Conservation (phyloP, 352 stramenopile species). For the Pythium aphanidermatum region DNA sequence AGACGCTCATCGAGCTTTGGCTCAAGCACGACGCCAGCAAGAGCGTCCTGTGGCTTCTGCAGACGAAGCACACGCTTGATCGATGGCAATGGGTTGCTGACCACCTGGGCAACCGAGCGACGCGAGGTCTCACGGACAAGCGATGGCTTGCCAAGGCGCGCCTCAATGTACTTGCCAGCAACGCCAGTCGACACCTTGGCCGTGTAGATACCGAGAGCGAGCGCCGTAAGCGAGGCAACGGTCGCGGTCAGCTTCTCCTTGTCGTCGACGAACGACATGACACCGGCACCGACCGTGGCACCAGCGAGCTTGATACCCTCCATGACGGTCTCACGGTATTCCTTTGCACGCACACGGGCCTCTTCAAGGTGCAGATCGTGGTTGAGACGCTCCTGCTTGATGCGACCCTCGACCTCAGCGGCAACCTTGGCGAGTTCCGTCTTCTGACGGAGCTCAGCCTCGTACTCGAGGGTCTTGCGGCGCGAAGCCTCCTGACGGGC, state of each 20-base stretch:
- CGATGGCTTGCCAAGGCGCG: conserved; percentile 95
- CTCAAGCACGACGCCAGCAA: conserved; percentile 95
- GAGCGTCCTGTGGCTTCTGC: conserved; percentile 84
- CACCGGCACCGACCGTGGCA: conserved; percentile 90
- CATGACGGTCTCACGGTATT: conserved; percentile 80
- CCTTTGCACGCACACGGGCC: conserved; percentile 89
- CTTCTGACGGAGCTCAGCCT: conserved; percentile 92
- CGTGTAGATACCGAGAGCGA: conserved; percentile 96
- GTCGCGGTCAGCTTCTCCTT: conserved; percentile 81
- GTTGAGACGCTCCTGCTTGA: conserved; percentile 97
- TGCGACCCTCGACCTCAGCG: conserved; percentile 90
- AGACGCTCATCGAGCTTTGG: conserved; percentile 94
- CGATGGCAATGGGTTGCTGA: conserved; percentile 83
- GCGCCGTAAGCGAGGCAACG: conserved; percentile 89
- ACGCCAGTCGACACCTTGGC: conserved; percentile 92
- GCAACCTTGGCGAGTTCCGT: conserved; percentile 95
- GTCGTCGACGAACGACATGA: conserved; percentile 45
- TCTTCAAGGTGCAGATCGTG: conserved; percentile 98
- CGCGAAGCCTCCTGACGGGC: conserved; percentile 93
- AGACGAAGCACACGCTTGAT: conserved; percentile 92
- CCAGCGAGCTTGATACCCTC: conserved; percentile 94
- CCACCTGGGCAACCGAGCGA: conserved; percentile 75
- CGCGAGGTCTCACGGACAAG: conserved; percentile 96
- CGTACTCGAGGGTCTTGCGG: conserved; percentile 97
- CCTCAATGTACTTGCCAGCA: conserved; percentile 91